A percentile compares a stretch with the other conserved stretches of the same genome.
These are phyloP conservation scores for Ascoidea rubescens DNA, from an alignment of 805 yeast species.

Conservation along the genomic window DNA sequence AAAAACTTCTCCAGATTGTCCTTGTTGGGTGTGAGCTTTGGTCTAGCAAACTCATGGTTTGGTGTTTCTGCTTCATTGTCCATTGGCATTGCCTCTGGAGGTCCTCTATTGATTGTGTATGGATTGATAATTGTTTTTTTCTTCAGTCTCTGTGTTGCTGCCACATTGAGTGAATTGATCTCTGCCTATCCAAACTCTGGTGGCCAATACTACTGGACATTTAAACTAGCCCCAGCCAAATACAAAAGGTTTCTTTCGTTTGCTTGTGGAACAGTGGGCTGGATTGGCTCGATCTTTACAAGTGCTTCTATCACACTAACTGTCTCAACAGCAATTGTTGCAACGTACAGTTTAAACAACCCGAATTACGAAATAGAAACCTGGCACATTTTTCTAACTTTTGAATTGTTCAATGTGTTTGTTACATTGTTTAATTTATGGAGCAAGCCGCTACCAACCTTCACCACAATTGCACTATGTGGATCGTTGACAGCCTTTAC, in stretches of 20 bases:
- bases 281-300: conserved; percentile 27
- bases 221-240: conserved; percentile 34
- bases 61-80: conserved; percentile 43
- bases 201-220: conserved; percentile 48
- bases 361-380: too few species aligned
- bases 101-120: conserved; percentile 43
- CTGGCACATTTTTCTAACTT: conserved; percentile 48
- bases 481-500: conserved; percentile 37
- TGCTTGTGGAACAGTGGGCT: conserved; percentile 45
- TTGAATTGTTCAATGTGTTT: conserved; percentile 28
- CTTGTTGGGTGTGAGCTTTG: conserved; percentile 34
- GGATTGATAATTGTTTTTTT: conserved; percentile 38
- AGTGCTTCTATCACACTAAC: neutral
- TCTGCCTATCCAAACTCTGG: conserved; percentile 40
- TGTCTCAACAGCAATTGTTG: conserved; percentile 25
- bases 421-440: conserved; percentile 33
- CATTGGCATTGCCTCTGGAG: conserved; percentile 42
- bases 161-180: conserved; percentile 37
- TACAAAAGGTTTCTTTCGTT: conserved; percentile 33
- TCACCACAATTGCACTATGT: conserved; percentile 36
- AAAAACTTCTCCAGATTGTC: conserved; percentile 31
- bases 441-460: conserved; percentile 34
- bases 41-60: conserved; percentile 34
- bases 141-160: conserved; percentile 34
- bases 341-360: conserved; percentile 24